Evolutionary conservation across 148 eudicot genomes (phyloP).

Genomic region (Rhododendron ovatum): DNA sequence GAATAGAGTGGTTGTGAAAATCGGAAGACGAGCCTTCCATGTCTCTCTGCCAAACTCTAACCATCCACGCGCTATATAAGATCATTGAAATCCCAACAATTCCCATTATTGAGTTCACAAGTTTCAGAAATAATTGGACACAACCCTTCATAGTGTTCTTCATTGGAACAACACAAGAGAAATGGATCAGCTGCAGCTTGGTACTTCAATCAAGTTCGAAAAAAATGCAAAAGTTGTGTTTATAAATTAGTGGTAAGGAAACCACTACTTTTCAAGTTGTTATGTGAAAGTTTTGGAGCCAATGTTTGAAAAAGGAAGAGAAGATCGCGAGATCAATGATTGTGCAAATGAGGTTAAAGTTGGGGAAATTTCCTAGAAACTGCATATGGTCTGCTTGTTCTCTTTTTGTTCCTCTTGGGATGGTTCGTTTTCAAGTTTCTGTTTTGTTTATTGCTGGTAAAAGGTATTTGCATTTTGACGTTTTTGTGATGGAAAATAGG

Average conservation of each 20-base stretch:
- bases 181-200: not conserved
- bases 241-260: not conserved
- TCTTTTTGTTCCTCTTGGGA: not conserved
- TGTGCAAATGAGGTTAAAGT: not conserved
- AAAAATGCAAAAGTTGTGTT: not conserved
- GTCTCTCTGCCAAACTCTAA: conserved; percentile 34
- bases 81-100: conserved; percentile 32
- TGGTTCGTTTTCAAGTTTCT: not conserved
- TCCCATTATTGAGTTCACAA: conserved; percentile 24
- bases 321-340: not conserved
- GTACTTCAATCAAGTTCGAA: not conserved
- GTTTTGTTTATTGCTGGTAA: conserved; percentile 28
- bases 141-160: conserved; percentile 10
- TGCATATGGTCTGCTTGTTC: not conserved
- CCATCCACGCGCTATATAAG: conserved; percentile 42
- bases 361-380: conserved; percentile 22
- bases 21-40: not conserved
- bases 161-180: not conserved
- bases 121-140: conserved; percentile 24
- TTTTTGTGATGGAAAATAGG: not conserved
- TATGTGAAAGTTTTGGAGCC: not conserved
- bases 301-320: not conserved
- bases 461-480: not conserved
- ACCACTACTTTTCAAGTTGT: not conserved
- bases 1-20: not conserved